These are phyloP conservation scores for Parasitella parasitica DNA, from an alignment of 371 early-diverging fungal genomes.

Conservation along the genomic window DNA sequence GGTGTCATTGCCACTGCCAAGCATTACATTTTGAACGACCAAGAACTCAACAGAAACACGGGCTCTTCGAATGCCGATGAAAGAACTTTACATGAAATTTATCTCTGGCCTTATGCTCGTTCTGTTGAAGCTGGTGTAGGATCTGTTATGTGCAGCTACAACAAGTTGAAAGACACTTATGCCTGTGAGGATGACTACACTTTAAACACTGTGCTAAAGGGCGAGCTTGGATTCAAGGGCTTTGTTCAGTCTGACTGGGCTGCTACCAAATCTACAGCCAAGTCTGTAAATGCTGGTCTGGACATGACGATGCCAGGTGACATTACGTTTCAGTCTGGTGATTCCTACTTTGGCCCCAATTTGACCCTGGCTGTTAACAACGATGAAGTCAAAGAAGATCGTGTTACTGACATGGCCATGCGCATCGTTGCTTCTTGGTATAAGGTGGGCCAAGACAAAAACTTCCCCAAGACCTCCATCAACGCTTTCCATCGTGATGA, in stretches of 20 bases:
- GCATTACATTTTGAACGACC: slow-evolving; percentile 53
- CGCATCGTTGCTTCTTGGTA: slow-evolving; percentile 59
- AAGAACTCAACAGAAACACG: slow-evolving; percentile 37
- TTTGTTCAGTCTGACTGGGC: slow-evolving; percentile 44
- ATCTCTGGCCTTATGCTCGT: slow-evolving; percentile 55
- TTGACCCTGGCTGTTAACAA: slow-evolving; percentile 30
- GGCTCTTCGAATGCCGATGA: slow-evolving; percentile 43
- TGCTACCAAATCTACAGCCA: slow-evolving; percentile 28
- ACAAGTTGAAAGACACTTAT: slow-evolving; percentile 45
- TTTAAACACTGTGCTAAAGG: slow-evolving; percentile 48
- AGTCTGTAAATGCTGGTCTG: slow-evolving; percentile 47
- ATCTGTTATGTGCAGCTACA: slow-evolving; percentile 62
- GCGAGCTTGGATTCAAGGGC: slow-evolving; percentile 50
- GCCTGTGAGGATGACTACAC: slow-evolving; percentile 52
- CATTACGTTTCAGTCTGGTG: slow-evolving; percentile 20
- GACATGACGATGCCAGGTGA: slow-evolving; percentile 65
- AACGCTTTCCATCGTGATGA: slow-evolving; percentile 21
- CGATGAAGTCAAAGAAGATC: slow-evolving; percentile 28
- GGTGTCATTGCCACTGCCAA: slow-evolving; percentile 58
- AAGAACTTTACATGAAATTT: slow-evolving; percentile 58
- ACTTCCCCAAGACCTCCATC: slow-evolving; percentile 42
- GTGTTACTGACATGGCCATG: slow-evolving; percentile 57
- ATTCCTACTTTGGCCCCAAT: slow-evolving; percentile 37
- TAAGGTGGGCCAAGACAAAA: slow-evolving; percentile 41
- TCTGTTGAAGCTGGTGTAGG: slow-evolving; percentile 55